A percentile compares a stretch with the other conserved stretches of the same genome.
Conservation (phyloP, 768 basidiomycete species). For the Kwoniella dejecticola region DNA sequence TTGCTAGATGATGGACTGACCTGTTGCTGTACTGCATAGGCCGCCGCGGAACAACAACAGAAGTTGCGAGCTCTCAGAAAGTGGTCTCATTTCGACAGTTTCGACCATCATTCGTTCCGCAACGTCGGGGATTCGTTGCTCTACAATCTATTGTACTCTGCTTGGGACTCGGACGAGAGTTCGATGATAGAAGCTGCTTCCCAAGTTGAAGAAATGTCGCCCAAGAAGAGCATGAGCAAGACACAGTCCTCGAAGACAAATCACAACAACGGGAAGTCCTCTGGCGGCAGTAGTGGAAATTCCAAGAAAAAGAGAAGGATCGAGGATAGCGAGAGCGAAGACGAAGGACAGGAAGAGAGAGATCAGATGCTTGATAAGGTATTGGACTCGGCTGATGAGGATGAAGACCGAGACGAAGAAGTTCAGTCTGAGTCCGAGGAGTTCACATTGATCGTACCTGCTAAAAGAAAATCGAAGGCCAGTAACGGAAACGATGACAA, state of each 20-base stretch:
- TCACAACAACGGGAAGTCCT: no score
- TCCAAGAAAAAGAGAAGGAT: constrained; percentile 18
- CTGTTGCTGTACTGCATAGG: constrained; percentile 19
- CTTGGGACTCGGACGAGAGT: constrained; percentile 14
- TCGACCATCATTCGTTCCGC: constrained; percentile 28
- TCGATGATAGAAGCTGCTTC: not conserved
- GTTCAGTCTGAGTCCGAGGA: not conserved
- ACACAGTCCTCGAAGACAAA: constrained; percentile 3
- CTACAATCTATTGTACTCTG: constrained; percentile 39
- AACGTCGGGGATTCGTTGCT: constrained; percentile 40
- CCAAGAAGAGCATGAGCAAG: not conserved
- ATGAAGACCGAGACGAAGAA: constrained; percentile 21
- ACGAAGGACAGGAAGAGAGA: constrained; percentile 5
- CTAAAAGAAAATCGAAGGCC: constrained; percentile 5
- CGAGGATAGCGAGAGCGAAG: not conserved
- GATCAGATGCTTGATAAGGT: constrained; percentile 1
- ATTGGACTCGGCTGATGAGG: constrained; percentile 22
- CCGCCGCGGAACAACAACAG: constrained; percentile 44
- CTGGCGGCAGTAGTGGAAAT: no score
- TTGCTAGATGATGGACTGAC: not conserved
- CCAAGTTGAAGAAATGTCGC: not conserved
- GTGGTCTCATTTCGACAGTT: constrained; percentile 53
- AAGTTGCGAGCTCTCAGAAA: constrained; percentile 53
- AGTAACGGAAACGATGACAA: no score
- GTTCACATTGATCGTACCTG: not conserved